Evolutionary conservation across 768 basidiomycete species (phyloP), one percentile per base, ranked within the genome.

Genomic region (Pisolithus sp.): DNA sequence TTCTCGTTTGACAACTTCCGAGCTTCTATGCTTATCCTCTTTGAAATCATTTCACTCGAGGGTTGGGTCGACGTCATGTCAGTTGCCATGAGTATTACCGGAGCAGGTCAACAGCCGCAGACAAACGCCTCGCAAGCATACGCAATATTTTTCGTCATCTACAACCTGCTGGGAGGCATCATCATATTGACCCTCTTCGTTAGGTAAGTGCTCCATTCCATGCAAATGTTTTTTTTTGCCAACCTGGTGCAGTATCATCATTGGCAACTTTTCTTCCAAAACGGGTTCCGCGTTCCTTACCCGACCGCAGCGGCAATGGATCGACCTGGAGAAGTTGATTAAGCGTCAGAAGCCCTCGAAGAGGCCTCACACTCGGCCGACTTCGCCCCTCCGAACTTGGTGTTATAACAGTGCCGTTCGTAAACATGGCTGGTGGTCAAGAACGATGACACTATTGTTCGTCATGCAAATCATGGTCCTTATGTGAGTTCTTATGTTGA

Each of bases 41-140:
- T 96, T 60, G 95, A 98, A 70, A 93, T 95, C 57, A 91, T 97
- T 21, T 95, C 93, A 0, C 72, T 96, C 46, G 93, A 95, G 70
- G 95, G 95, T 2, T 97, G 94, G 95, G 79, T 89, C n/a, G 91
- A 94, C 62, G 95, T 93, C 46, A 87, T 96, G 86, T 71, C 69
- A 36, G 77, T 85, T 23, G 86, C 85, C 1, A 88, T 88, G 66
- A 81, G 83, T 55, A 86, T 96, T 56, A 84, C 80, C 1, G 89
- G 86, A 5, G 63, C 56, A 20, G 81, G 82, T 26, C 69, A 68
- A 50, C 93, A 96, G 63, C 89, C 92, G 0, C 69, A 77, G 53
- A 76, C 70, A 38, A 88, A 94, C 55, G 80, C 77, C 1, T 78
- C 86, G 0, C 88, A 89, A 55, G 80, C 75, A 58, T 95, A 97